Evolutionary conservation across 257 asterid species (phyloP).

Genomic region (Avicennia marina): DNA sequence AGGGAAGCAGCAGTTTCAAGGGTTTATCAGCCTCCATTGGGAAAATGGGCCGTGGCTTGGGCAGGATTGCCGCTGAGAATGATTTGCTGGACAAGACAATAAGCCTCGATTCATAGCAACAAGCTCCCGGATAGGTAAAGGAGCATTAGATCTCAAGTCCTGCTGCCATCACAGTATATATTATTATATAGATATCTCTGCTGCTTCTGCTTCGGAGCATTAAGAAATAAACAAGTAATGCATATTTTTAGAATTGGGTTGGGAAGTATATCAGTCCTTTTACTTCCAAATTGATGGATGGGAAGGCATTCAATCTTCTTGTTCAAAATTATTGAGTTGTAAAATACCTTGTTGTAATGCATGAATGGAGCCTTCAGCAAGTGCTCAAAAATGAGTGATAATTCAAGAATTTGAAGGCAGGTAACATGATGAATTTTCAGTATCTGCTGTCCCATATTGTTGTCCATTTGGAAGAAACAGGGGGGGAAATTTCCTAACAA

Average conservation of each 20-base stretch:
- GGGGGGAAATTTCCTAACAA: not conserved
- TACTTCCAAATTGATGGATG: no score
- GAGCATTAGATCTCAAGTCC: no score
- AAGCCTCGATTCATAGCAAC: not conserved
- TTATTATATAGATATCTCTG: conserved; percentile 2
- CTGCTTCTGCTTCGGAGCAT: conserved; percentile 30
- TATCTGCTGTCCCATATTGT: not conserved
- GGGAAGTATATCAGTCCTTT: no score
- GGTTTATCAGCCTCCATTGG: conserved; percentile 73
- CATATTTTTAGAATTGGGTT: no score
- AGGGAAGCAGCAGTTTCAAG: conserved; percentile 93
- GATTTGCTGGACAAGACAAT: conserved; percentile 62
- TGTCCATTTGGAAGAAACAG: conserved; percentile 4
- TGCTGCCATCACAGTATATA: not conserved
- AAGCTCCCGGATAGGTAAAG: no score
- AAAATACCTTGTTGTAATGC: conserved; percentile 10
- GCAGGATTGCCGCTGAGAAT: conserved; percentile 48
- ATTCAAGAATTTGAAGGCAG: no score
- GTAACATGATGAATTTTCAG: no score
- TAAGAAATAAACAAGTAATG: conserved; percentile 43
- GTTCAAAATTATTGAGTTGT: conserved; percentile 10
- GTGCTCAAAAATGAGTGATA: no score
- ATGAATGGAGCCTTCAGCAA: not conserved
- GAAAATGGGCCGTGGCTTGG: conserved; percentile 74
- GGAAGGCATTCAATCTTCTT: conserved; percentile 30